Base-by-base conservation (phyloP, 257 asterid species). In the Orobanche coerulescens region DNA sequence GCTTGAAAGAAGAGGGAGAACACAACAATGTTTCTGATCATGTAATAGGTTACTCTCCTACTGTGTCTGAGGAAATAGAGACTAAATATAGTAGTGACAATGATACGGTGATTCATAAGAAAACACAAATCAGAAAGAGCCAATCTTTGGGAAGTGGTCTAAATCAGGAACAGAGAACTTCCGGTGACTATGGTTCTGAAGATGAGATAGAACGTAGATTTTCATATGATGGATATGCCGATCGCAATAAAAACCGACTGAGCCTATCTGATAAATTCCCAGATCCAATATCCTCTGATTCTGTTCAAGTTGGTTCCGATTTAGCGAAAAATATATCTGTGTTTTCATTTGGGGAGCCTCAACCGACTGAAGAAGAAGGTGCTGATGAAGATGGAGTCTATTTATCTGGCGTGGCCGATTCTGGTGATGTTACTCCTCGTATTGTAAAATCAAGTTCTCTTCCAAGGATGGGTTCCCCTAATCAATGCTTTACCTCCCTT, bases 401-500 rank as follows among this genome's bases (percentile, higher is more conserved):
- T 52, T 68, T 69, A 46, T 79, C 83, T 64, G 82, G 82, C 49
- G 79, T 57, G 43, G 78, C 30, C 51, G 82, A 73, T 68, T 79
- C 86, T 64, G 80, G 66, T 71, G 78, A 54, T 31, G 56, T 47
- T 18, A 64, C 79, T 43, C 82, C 91, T 60, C 71, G 11, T 24
- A 62, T 92, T 39, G 79, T 74, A 39, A 92, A 76, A 70, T 84
- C 98, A 50, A 75, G 65, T 46, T 92, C 98, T 76, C 51, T 88
- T 66, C 95, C 98, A 26, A 71, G 78, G 73, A 70, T 84, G 64
- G 58, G 64, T 62, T 82, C 84, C 49, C 81, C 88, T 54, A 48
- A 36, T 37, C 71, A 33, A 36, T 42, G 16, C 69, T 52, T 66
- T 6, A 55, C 63, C 47, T 62, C 59, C 59, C 49, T 52, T 54